A percentile compares a stretch with the other conserved stretches of the same genome.
Conservation (phyloP, 352 stramenopile genomes). For the Pythium dissotocum region DNA sequence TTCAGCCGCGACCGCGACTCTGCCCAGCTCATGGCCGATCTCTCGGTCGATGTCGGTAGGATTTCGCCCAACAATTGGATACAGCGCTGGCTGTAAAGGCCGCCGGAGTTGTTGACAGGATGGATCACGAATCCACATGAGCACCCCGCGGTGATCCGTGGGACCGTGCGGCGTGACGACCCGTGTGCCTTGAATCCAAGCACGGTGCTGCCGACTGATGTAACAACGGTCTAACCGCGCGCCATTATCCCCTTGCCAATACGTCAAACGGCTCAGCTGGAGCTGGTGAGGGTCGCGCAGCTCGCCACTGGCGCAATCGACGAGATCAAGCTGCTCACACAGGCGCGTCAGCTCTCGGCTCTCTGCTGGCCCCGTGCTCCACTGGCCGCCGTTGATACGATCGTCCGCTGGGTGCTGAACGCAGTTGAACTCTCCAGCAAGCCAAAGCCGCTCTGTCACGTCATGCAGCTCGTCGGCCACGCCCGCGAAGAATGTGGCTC, state of each 20-base stretch:
- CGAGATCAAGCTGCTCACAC: neutral
- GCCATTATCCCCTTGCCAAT: slow-evolving; percentile 1
- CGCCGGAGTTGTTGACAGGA: neutral
- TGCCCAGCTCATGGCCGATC: neutral
- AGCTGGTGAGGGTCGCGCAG: no score
- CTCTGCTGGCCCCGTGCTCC: neutral
- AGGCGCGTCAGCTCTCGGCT: neutral
- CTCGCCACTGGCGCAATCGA: neutral
- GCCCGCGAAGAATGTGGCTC: neutral
- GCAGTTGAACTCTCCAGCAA: neutral
- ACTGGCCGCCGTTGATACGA: neutral
- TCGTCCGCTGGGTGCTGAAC: neutral
- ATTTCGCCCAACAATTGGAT: neutral
- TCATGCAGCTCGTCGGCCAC: neutral
- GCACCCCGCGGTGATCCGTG: slow-evolving; percentile 5
- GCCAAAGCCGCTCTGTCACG: neutral
- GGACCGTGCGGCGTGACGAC: neutral
- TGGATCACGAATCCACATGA: slow-evolving; percentile 1
- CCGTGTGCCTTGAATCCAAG: neutral
- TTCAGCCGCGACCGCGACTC: neutral
- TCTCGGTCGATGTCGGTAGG: neutral
- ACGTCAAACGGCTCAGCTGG: neutral
- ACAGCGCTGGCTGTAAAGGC: neutral
- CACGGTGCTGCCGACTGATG: neutral
- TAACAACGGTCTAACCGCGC: neutral